A percentile compares a stretch with the other conserved stretches of the same genome.
Evolutionary conservation across 2,329 filamentous ascomycete genomes (phyloP).

Genomic region (Diaporthe nobilis): DNA sequence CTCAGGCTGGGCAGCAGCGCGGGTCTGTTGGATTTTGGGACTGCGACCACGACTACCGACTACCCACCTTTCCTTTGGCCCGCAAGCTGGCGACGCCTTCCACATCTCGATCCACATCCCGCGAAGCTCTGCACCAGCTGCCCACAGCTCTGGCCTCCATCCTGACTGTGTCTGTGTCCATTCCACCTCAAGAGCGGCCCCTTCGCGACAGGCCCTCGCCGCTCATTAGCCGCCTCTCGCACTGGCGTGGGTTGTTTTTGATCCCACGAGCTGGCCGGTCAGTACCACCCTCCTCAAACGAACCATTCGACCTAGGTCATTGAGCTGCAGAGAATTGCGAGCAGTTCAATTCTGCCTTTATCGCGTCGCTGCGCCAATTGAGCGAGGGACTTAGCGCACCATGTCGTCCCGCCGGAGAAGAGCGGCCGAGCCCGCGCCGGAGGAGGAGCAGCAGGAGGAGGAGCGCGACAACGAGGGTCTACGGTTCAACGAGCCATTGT

Average conservation of each 20-base stretch:
- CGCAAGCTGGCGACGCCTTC: slow-evolving; percentile 30
- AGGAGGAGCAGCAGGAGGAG: slow-evolving; percentile 56
- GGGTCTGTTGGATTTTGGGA: slow-evolving; percentile 10
- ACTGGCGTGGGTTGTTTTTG: slow-evolving; percentile 34
- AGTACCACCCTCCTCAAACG: background rate
- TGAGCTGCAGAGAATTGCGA: background rate
- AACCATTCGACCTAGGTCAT: background rate
- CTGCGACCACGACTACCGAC: slow-evolving; percentile 28
- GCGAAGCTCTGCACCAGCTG: slow-evolving; percentile 18
- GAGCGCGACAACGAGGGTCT: slow-evolving; percentile 65
- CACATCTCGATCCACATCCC: slow-evolving; percentile 24
- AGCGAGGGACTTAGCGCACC: slow-evolving; percentile 37
- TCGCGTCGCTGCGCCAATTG: slow-evolving; percentile 12
- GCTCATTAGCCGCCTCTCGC: background rate
- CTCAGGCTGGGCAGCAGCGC: slow-evolving; percentile 27
- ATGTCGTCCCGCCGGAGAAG: slow-evolving; percentile 59
- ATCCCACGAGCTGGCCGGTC: slow-evolving; percentile 22
- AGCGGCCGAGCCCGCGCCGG: slow-evolving; percentile 47
- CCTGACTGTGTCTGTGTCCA: background rate
- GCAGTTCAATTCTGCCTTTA: background rate
- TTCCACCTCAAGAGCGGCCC: slow-evolving; percentile 7
- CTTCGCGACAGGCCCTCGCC: slow-evolving; percentile 39
- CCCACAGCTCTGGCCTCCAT: background rate
- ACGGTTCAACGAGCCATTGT: slow-evolving; percentile 86
- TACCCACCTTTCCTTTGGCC: slow-evolving; percentile 27